phyloP scores from a whole-genome alignment of 306 rosid genomes.

The Acacia acuminata region DNA sequence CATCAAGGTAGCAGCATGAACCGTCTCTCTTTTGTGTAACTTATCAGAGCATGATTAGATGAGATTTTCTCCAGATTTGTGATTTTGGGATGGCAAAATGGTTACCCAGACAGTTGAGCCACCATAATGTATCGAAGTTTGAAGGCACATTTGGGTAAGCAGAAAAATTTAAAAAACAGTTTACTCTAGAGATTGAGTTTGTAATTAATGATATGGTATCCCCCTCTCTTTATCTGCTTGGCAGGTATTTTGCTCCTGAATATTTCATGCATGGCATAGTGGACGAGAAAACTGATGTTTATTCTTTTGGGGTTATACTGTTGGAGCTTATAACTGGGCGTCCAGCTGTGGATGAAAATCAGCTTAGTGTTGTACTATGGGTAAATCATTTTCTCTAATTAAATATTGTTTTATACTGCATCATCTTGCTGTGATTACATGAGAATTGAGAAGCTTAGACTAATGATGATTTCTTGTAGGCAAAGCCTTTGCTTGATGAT shows the following conservation, averaged over 20 bases:
- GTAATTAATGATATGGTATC: not conserved
- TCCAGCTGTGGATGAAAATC: conserved; percentile 63
- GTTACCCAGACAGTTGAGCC: conserved; percentile 87
- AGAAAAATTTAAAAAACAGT: not conserved
- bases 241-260: conserved; percentile 95
- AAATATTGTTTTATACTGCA: not conserved
- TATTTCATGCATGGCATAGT: conserved; percentile 94
- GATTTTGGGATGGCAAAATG: conserved; percentile 98
- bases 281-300: conserved; percentile 93
- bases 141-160: conserved; percentile 97
- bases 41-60: conserved; percentile 16
- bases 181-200: not conserved
- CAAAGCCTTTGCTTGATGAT: conserved; percentile 66
- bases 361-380: conserved; percentile 72
- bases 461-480: conserved; percentile 41
- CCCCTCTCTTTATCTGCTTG: conserved; percentile 24
- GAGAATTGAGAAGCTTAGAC: not conserved
- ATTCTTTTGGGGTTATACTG: conserved; percentile 82
- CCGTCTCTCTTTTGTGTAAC: not conserved
- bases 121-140: conserved; percentile 70
- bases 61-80: conserved; percentile 66
- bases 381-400: conserved; percentile 41
- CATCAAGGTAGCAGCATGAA: conserved; percentile 1
- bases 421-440: conserved; percentile 1
- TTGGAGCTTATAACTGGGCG: conserved; percentile 89